A percentile compares a stretch with the other conserved stretches of the same genome.
These are phyloP conservation scores for Xylariaceae sp. DNA, from an alignment of 2,329 filamentous ascomycete genomes.

Conservation along the genomic window DNA sequence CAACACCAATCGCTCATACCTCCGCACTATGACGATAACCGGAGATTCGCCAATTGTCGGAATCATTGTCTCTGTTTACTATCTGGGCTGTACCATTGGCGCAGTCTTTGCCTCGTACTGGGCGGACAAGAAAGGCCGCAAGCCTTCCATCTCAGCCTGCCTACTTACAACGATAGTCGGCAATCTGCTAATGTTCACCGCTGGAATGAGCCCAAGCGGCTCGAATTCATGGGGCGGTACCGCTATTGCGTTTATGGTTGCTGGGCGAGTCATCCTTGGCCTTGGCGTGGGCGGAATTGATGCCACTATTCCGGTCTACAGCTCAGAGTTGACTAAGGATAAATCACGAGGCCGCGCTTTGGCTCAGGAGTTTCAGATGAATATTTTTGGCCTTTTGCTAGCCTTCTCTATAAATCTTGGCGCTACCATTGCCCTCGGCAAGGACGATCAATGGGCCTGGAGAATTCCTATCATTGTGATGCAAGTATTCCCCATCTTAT, in stretches of 20 bases:
- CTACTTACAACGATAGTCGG: slow-evolving; percentile 59
- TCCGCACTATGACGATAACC: slow-evolving; percentile 61
- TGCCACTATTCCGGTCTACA: slow-evolving; percentile 65
- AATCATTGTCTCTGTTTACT: slow-evolving; percentile 66
- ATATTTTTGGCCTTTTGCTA: slow-evolving; percentile 67
- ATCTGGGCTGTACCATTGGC: slow-evolving; percentile 64
- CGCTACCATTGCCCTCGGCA: slow-evolving; percentile 59
- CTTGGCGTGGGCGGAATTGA: slow-evolving; percentile 66
- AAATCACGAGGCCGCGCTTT: slow-evolving; percentile 62
- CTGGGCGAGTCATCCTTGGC: slow-evolving; percentile 41
- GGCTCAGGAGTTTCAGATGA: slow-evolving; percentile 68
- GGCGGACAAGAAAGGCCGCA: slow-evolving; percentile 60
- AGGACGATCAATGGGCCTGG: slow-evolving; percentile 66
- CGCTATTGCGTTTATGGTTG: slow-evolving; percentile 49
- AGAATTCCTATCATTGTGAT: slow-evolving; percentile 64
- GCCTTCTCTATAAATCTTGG: slow-evolving; percentile 65
- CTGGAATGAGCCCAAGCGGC: slow-evolving; percentile 53
- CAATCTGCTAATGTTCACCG: slow-evolving; percentile 65
- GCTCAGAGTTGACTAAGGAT: slow-evolving; percentile 61
- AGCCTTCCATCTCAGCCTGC: slow-evolving; percentile 60
- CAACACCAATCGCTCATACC: slow-evolving; percentile 52
- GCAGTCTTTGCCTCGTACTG: slow-evolving; percentile 62
- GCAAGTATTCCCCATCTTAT: slow-evolving; percentile 62
- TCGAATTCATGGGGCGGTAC: slow-evolving; percentile 52
- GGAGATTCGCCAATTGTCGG: slow-evolving; percentile 59